Conservation (phyloP, 352 stramenopile genomes). For the Globisporangium solare region DNA sequence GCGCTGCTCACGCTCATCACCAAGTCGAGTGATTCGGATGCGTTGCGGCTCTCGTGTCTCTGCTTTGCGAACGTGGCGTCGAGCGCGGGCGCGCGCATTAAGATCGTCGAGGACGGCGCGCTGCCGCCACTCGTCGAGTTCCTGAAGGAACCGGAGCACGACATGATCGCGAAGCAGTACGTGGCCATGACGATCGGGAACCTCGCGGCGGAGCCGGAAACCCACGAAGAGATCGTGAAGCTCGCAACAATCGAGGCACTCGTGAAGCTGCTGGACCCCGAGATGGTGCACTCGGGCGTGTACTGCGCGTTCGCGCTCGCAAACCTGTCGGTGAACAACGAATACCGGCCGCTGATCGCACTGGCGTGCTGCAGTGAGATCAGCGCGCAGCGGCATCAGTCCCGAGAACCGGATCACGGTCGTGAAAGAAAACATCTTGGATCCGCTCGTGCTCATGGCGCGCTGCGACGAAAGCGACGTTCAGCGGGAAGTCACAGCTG, state of each 20-base stretch:
- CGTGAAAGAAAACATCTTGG: conserved; percentile 93
- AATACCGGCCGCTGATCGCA: conserved; percentile 88
- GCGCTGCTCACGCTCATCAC: conserved; percentile 89
- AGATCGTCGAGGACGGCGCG: conserved; percentile 93
- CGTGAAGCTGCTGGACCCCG: conserved; percentile 89
- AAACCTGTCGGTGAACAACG: conserved; percentile 93
- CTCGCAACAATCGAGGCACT: conserved; percentile 85
- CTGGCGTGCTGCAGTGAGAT: conserved; percentile 93
- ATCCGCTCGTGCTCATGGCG: conserved; percentile 95
- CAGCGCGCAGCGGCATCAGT: conserved; percentile 91
- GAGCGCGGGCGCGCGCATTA: conserved; percentile 73
- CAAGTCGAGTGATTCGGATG: conserved; percentile 90
- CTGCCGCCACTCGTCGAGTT: conserved; percentile 88
- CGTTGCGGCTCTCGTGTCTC: conserved; percentile 91
- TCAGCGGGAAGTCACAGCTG: conserved; percentile 89
- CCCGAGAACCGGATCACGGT: conserved; percentile 85
- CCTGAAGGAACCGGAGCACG: conserved; percentile 79
- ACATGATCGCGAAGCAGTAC: conserved; percentile 94
- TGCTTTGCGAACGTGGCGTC: conserved; percentile 95
- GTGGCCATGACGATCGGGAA: conserved; percentile 95
- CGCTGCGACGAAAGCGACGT: conserved; percentile 90
- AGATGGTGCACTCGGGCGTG: conserved; percentile 75
- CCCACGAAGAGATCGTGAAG: conserved; percentile 95
- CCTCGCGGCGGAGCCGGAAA: conserved; percentile 91
- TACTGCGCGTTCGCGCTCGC: conserved; percentile 93